Base-by-base conservation (phyloP, 257 asterid species). In the Avicennia marina region DNA sequence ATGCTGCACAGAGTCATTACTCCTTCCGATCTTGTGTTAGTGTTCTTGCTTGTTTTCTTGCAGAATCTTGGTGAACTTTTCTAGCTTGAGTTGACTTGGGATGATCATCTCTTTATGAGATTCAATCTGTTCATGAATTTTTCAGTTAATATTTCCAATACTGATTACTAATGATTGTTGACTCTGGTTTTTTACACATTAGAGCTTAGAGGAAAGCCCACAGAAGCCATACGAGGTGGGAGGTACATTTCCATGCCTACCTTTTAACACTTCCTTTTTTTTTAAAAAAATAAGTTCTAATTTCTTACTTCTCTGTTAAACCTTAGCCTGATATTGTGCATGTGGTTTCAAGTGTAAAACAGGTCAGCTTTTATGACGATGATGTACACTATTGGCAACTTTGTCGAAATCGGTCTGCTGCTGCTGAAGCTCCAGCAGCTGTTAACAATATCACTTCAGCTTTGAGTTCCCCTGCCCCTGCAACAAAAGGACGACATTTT, bases 201-300 rank as follows among this genome's bases (percentile, higher is more conserved):
- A 93, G 98, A 88, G 70, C 72, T 87, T 44, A 86, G 78, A 77
- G 97, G 95, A 45, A 93, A 89, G 70, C 95, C 89, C 42, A 76
- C 98, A 12, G 98, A 93, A 75, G 95, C 98, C 64, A 84, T 93
- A 65, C 85, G 95, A 61, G 98, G 98, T 53, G 98, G 98, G 65
- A 89, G 98, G 98, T 93, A 84, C 54, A 24, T 40, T 68, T 70
- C 66, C 39, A 64, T n/a, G n/a, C 63, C 58, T 25, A 24, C n/a
- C 49, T 45, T 58, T n/a, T 8, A 33, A 21, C 9, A 21, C 31
- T 10, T 61, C 19, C 52, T 51, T 6, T 12, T 4, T n/a, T n/a
- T n/a, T n/a, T n/a, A n/a, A n/a, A n/a, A n/a, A n/a, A n/a, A n/a
- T n/a, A n/a, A 2, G 2, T 3, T 5, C n/a, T 9, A 11, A 4